Evolutionary conservation across 2,329 filamentous ascomycete genomes (phyloP), one percentile per base, ranked within the genome.

Genomic region (Hypoxylon sp.): DNA sequence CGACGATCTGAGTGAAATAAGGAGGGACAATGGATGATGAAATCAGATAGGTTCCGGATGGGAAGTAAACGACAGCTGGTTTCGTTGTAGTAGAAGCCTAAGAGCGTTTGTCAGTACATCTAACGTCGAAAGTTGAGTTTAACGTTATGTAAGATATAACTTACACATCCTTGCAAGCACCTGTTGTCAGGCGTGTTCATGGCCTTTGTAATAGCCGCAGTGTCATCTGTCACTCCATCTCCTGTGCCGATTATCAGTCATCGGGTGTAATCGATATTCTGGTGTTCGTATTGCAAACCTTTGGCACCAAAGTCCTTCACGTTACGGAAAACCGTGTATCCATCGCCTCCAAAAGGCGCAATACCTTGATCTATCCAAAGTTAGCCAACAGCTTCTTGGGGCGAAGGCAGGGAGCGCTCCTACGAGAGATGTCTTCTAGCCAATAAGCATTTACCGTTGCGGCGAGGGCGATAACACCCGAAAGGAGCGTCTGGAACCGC

Each of bases 1-100:
- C 88, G 61, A 91, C 83, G 13, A 91, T 78, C 76, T 90, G 85
- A 5, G 89, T 91, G 67, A 87, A 86, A 77, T 90, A 91, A 72
- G 88, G 90, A 72, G 88, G 83, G 58, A 89, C 83, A 67, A 92
- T 88, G 1, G 86, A 82, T 0, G 80, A 79, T 46, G 83, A 88
- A 63, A 90, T 82, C 1, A 87, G 55, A 70, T 92, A 92, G 0
- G 84, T 89, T 47, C 82, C 82, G 2, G 79, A 73, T 11, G 82
- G 82, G 68, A 83, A 83, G 72, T 83, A 83, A 14, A 83, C 80
- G 31, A 83, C 72, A 5, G 80, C 81, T 17, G 81, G 81, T 8
- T 78, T 83, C 19, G 73, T 80, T 10, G 81, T 83, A 2, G 80
- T 78, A 17, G 81, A 82, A 31, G 78, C 75, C 81, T 83, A 44